These are phyloP conservation scores for Boletus albobrunnescens DNA, from an alignment of 1,284 basidiomycete genomes.

Conservation along the genomic window DNA sequence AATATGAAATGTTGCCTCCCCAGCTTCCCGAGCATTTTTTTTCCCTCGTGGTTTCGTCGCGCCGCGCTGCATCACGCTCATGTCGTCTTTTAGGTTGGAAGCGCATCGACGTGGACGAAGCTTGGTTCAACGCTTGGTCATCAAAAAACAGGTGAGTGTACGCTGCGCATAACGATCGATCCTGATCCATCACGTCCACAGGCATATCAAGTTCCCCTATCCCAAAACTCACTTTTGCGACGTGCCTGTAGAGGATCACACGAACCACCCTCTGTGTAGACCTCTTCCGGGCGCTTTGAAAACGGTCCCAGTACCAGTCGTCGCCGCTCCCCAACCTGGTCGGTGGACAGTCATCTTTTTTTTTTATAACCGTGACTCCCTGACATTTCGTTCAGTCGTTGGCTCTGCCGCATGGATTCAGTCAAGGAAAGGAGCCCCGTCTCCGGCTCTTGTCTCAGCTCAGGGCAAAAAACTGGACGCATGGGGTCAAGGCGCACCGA, in stretches of 20 bases:
- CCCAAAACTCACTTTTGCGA: slow-evolving; percentile 52
- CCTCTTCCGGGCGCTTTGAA: slow-evolving; percentile 46
- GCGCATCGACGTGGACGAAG: slow-evolving; percentile 45
- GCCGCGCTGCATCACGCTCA: background rate
- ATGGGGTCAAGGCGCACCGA: slow-evolving; percentile 22
- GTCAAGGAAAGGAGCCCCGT: slow-evolving; percentile 14
- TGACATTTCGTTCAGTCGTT: slow-evolving; percentile 32
- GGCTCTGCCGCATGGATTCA: slow-evolving; percentile 39
- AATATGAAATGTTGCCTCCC: background rate
- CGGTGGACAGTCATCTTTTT: slow-evolving; percentile 7
- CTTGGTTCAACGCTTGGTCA: slow-evolving; percentile 54
- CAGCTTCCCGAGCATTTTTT: background rate
- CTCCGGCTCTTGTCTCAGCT: background rate
- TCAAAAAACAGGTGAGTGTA: slow-evolving; percentile 37
- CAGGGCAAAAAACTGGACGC: slow-evolving; percentile 6
- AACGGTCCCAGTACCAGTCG: slow-evolving; percentile 28
- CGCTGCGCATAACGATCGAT: background rate
- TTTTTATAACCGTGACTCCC: background rate
- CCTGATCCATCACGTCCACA: too few relatives aligned
- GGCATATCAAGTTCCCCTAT: slow-evolving; percentile 47
- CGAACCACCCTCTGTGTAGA: slow-evolving; percentile 52
- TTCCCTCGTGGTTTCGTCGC: background rate
- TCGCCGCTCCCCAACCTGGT: slow-evolving; percentile 33
- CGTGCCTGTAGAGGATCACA: slow-evolving; percentile 51
- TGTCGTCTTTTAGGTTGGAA: slow-evolving; percentile 56